Evolutionary conservation across 2,329 filamentous ascomycete genomes (phyloP), one percentile per base, ranked within the genome.

Genomic region (Colletotrichum australisinense): DNA sequence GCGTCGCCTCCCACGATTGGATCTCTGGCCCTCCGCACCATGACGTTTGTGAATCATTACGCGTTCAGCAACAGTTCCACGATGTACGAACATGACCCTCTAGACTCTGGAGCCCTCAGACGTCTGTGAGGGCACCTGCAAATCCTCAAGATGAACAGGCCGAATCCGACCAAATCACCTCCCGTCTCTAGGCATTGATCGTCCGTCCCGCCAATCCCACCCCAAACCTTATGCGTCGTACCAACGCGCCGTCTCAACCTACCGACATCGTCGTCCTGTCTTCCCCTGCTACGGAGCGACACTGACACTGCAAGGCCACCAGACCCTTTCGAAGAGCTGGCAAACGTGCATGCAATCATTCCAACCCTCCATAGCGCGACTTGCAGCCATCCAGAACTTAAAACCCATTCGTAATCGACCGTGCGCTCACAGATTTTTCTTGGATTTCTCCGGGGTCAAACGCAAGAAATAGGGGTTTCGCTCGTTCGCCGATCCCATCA

Each of bases 381-480:
- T 52, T 11, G 30, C 7, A 22, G 22, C 32, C 28, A 26, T 46
- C 53, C 22, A 22, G 12, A 64, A 72, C 42, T 22, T 26, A 59
- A 56, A 69, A 59, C 32, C 63, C 63, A 49, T 38, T 32, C 30
- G 52, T 58, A 28, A 26, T 42, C 52, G 24, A 63, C 69, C 65
- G 58, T 59, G 65, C 69, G 69, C 69, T 22, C 35, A 38, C 24
- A 5, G 38, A 22, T 38, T 32, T 26, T 16, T 14, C 42, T 38
- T n/a, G 4, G 14, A 69, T 69, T 53, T 35, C 19, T 35, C 16
- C 22, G 38, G 52, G 64, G 64, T 19, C 42, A 64, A 3, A 56
- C 58, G 65, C 69, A 72, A 26, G 22, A 46, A 73, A 73, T 70
- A 73, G 55, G 67, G 67, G 67, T 32, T 63, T 66, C 19, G 24